Conservation (phyloP, 495 filamentous ascomycete genomes). For the Cercophora samala region DNA sequence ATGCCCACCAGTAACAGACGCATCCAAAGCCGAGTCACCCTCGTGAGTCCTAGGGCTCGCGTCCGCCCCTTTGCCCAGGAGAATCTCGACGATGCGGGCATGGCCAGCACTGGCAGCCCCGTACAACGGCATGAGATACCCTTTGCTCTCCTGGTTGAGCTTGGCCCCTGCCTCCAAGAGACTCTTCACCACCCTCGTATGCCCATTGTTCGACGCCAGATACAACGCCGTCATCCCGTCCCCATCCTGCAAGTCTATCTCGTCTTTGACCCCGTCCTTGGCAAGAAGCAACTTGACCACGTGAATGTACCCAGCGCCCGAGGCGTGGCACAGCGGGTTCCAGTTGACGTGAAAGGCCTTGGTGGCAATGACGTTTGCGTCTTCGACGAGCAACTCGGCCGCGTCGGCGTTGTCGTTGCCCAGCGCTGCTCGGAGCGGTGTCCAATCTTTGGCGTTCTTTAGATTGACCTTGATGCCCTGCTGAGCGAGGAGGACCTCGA, state of each 20-base stretch:
- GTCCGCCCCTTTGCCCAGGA: not conserved
- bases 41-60: not conserved
- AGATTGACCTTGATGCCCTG: not conserved
- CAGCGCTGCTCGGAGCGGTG: slow-evolving; percentile 1
- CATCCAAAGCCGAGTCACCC: not conserved
- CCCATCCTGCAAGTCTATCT: not conserved
- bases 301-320: not conserved
- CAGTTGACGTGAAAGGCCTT: not conserved
- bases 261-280: not conserved
- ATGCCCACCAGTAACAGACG: not conserved
- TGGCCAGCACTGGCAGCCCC: not conserved
- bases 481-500: slow-evolving; percentile 5
- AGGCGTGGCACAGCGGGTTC: slow-evolving; percentile 1
- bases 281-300: slow-evolving; percentile 1
- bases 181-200: slow-evolving; percentile 1
- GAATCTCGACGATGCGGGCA: slow-evolving; percentile 6
- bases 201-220: not conserved
- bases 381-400: slow-evolving; percentile 5
- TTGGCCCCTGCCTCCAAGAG: not conserved
- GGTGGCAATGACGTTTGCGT: not conserved
- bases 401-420: not conserved
- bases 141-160: not conserved
- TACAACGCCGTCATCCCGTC: slow-evolving; percentile 2
- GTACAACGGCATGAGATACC: slow-evolving; percentile 4
- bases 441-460: not conserved